phyloP scores from a whole-genome alignment of 2,329 filamentous ascomycete species.

The Pyricularia pennisetigena region DNA sequence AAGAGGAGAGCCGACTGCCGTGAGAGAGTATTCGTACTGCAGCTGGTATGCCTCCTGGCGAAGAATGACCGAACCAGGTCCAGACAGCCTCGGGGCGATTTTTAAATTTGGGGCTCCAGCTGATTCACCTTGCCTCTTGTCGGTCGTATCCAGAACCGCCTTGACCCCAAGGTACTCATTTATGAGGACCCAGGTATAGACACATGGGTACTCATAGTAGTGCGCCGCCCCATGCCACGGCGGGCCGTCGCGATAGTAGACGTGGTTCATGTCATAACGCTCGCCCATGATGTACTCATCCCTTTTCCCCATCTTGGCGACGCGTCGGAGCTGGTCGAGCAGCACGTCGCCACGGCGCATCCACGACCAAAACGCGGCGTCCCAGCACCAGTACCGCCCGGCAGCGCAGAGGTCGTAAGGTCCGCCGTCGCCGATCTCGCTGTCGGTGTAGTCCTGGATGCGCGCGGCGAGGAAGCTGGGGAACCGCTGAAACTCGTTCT shows the following conservation, averaged over 20 bases:
- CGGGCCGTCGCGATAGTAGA: constrained; percentile 8
- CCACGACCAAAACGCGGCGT: constrained; percentile 10
- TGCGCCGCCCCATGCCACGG: constrained; percentile 9
- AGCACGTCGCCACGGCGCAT: constrained; percentile 5
- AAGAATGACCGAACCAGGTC: constrained; percentile 3
- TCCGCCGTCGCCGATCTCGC: constrained; percentile 10
- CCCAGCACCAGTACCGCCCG: constrained; percentile 10
- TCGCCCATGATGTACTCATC: constrained; percentile 10
- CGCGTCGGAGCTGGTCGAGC: constrained; percentile 6
- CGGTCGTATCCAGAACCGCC: background rate
- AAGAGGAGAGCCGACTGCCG: background rate
- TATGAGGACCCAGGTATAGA: constrained; percentile 8
- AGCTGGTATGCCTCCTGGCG: constrained; percentile 6
- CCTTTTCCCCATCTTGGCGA: constrained; percentile 6
- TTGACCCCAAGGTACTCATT: constrained; percentile 7
- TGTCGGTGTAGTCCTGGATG: constrained; percentile 8
- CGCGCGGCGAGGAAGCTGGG: constrained; percentile 9
- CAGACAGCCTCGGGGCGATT: constrained; percentile 3
- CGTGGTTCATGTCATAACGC: constrained; percentile 10
- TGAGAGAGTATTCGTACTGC: constrained; percentile 2
- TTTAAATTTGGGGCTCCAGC: background rate
- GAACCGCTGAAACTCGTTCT: constrained; percentile 8
- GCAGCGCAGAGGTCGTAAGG: constrained; percentile 10
- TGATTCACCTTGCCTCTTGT: background rate
- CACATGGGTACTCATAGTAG: constrained; percentile 10